These are phyloP conservation scores for Insectozyma bohioensis DNA, from an alignment of 1,139 yeast genomes.

Conservation along the genomic window DNA sequence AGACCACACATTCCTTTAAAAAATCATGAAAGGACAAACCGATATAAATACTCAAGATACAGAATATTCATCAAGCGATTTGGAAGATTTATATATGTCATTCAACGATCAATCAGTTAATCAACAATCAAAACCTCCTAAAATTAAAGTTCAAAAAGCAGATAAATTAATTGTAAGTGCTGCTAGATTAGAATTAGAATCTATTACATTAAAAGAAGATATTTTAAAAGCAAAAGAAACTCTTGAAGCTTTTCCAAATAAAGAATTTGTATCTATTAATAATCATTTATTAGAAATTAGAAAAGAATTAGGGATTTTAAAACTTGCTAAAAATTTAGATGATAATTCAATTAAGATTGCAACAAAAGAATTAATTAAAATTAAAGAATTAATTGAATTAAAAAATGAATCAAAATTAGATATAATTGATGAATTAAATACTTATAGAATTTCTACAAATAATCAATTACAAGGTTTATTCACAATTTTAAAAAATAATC, in stretches of 20 bases:
- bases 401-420: background rate
- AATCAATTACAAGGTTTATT: conserved; percentile 2
- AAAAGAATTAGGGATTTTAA: conserved; percentile 3
- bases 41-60: conserved; percentile 17
- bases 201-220: conserved; percentile 25
- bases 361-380: conserved; percentile 3
- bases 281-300: conserved; percentile 4
- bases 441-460: background rate
- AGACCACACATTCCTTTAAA: background rate
- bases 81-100: conserved; percentile 11
- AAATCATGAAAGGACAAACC: background rate
- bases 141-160: no score
- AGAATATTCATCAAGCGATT: conserved; percentile 23
- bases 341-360: conserved; percentile 1
- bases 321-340: conserved; percentile 1
- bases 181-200: conserved; percentile 32
- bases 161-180: conserved; percentile 27
- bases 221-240: conserved; percentile 10
- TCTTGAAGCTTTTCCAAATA: conserved; percentile 1
- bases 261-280: background rate
- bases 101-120: conserved; percentile 9
- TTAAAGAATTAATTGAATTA: conserved; percentile 1
- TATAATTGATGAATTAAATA: conserved; percentile 1
- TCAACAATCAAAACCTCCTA: no score
- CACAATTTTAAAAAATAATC: conserved; percentile 2